A percentile compares a stretch with the other conserved stretches of the same genome.
Evolutionary conservation across 2,329 filamentous ascomycete genomes (phyloP).

Genomic region (Colletotrichum brevisporum): DNA sequence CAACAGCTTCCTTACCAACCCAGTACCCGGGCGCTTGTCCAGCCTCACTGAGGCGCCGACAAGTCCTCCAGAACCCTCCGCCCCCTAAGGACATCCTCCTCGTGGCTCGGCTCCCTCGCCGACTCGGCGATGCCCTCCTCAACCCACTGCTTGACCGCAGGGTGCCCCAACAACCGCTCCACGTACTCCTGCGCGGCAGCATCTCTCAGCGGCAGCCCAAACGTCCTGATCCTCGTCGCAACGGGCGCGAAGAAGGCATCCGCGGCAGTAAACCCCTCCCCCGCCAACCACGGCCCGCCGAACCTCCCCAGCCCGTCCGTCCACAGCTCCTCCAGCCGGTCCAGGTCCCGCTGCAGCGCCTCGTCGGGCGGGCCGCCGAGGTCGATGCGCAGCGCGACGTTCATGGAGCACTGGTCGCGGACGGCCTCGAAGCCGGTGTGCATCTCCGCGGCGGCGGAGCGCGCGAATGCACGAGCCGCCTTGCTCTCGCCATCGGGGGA

Average conservation of each 20-base stretch:
- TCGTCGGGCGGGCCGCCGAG: constrained; percentile 46
- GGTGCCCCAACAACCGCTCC: constrained; percentile 51
- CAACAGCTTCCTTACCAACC: too few species aligned
- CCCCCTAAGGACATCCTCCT: constrained; percentile 26
- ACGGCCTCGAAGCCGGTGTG: constrained; percentile 59
- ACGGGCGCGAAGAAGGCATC: constrained; percentile 61
- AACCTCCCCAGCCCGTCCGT: constrained; percentile 54
- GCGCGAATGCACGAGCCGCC: constrained; percentile 58
- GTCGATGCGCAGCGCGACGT: constrained; percentile 56
- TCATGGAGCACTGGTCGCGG: constrained; percentile 59
- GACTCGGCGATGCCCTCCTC: constrained; percentile 54
- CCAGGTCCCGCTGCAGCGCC: constrained; percentile 52
- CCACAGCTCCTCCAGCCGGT: constrained; percentile 54
- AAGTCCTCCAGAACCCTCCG: constrained; percentile 27
- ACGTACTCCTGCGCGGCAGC: constrained; percentile 49
- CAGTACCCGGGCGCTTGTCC: too few species aligned
- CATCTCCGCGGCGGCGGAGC: constrained; percentile 62
- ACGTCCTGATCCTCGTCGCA: constrained; percentile 56
- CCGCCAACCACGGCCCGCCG: constrained; percentile 58
- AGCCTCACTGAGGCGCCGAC: constrained; percentile 9
- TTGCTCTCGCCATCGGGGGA: constrained; percentile 42
- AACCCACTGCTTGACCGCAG: constrained; percentile 56
- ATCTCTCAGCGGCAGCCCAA: constrained; percentile 49
- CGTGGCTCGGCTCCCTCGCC: constrained; percentile 48
- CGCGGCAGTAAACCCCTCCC: constrained; percentile 52